These are phyloP conservation scores for Aspergillus campestris DNA, from an alignment of 495 filamentous ascomycete species.

Conservation along the genomic window DNA sequence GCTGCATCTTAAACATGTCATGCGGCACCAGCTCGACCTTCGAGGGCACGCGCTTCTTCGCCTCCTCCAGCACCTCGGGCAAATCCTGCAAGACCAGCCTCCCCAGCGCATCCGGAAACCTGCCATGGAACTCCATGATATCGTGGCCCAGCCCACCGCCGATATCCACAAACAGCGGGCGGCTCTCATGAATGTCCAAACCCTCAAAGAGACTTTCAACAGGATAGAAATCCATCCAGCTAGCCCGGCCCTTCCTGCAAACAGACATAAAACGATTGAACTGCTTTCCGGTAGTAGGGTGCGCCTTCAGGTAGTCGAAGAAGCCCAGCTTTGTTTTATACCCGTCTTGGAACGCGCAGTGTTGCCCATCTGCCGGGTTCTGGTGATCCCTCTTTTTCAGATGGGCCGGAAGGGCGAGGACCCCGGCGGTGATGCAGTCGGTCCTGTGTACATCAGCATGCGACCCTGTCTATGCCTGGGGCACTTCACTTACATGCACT, in stretches of 20 bases:
- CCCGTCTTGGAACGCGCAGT: constrained; percentile 25
- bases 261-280: constrained; percentile 47
- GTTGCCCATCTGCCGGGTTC: constrained; percentile 22
- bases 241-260: constrained; percentile 39
- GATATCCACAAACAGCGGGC: constrained; percentile 43
- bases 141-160: constrained; percentile 46
- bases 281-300: constrained; percentile 18
- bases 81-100: constrained; percentile 34
- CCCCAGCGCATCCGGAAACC: constrained; percentile 23
- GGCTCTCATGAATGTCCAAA: constrained; percentile 1
- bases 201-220: constrained; percentile 28
- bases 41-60: constrained; percentile 1
- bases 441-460: constrained; percentile 18
- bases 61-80: constrained; percentile 9
- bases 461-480: background rate
- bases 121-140: constrained; percentile 31
- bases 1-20: constrained; percentile 41
- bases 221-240: constrained; percentile 49
- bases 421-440: constrained; percentile 19
- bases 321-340: constrained; percentile 24
- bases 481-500: constrained; percentile 17
- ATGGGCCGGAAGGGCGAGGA: constrained; percentile 22
- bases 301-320: constrained; percentile 22
- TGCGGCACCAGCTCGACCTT: constrained; percentile 35
- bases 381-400: constrained; percentile 22